These are phyloP conservation scores for Quercus lobata DNA, from an alignment of 331 rosid species.

Conservation along the genomic window DNA sequence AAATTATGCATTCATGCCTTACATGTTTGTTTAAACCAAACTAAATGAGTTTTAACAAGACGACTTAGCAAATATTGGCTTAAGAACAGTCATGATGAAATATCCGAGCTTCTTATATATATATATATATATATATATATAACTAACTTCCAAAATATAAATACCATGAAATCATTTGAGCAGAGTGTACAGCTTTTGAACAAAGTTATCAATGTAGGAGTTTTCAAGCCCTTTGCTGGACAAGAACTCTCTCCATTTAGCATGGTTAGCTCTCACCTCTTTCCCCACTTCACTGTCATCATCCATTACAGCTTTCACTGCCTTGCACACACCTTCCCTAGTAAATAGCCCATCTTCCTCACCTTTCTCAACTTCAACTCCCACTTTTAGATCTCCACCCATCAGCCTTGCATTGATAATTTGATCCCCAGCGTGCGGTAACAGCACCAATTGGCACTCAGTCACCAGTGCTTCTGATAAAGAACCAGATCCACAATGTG, in stretches of 20 bases:
- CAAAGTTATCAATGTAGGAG: slow-evolving; percentile 35
- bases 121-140: no score
- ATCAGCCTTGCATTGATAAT: slow-evolving; percentile 42
- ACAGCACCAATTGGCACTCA: slow-evolving; percentile 39
- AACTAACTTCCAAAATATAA: no score
- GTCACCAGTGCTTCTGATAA: slow-evolving; percentile 41
- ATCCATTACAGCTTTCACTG: slow-evolving; percentile 29
- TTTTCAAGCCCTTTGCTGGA: slow-evolving; percentile 35
- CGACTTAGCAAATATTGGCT: background rate
- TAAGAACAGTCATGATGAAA: background rate
- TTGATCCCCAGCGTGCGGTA: slow-evolving; percentile 45
- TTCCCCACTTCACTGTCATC: slow-evolving; percentile 25
- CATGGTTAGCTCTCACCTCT: slow-evolving; percentile 35
- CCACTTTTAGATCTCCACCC: slow-evolving; percentile 39
- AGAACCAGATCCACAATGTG: slow-evolving; percentile 55
- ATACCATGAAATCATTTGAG: background rate
- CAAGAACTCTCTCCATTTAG: slow-evolving; percentile 44
- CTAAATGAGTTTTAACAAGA: background rate
- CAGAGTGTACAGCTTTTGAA: slow-evolving; percentile 25
- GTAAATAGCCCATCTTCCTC: slow-evolving; percentile 35
- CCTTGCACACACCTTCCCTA: slow-evolving; percentile 34
- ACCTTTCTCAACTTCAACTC: slow-evolving; percentile 42
- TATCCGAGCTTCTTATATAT: no score
- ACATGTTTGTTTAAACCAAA: background rate
- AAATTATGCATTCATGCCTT: background rate